Base-by-base conservation (phyloP, 2,329 filamentous ascomycete species). In the Aspergillus brasiliensis region DNA sequence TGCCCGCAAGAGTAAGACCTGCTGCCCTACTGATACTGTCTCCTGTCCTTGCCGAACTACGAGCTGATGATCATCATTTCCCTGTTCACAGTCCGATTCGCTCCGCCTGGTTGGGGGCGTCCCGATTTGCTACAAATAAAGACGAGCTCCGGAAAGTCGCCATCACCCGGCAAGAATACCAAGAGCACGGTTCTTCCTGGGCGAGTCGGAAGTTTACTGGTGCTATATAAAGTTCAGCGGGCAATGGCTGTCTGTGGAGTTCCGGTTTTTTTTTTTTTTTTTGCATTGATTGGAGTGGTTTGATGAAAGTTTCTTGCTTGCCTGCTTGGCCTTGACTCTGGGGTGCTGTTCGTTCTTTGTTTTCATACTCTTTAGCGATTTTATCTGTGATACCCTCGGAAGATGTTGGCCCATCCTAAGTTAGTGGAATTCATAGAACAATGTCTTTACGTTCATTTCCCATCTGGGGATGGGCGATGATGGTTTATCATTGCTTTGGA, bases 101-200 rank as follows among this genome's bases (percentile, higher is more conserved):
- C 23, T 91, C 88, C 64, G 92, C 90, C 0, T 99, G 94, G 94
- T 78, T 87, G 11, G 95, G 95, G 15, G 94, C 88, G n/a, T 90
- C 90, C 21, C 84, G 87, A 59, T 81, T 97, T 58, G 92, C 92
- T 0, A 85, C 80, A 53, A 88, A 93, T 68, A 81, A 82, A 44
- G 83, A 90, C 40, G 80, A 81, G 53, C 65, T 96, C 54, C 83
- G 87, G 61, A 83, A 83, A 51, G 77, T 92, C 11, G 84, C 87
- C 2, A 90, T 97, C n/a, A 95, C 91, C 0, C 91, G 91, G 72
- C 85, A 90, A 62, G 92, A 99, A 72, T 99, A 99, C 74, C 87
- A 95, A 54, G 95, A 99, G 75, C 79, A 92, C 71, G 95, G 95
- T 8, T 86, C 84, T 57, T 81, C 79, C 1, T 94, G 91, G 91